Conservation (phyloP, 148 eudicot species). For the Rhododendron griersonianum region DNA sequence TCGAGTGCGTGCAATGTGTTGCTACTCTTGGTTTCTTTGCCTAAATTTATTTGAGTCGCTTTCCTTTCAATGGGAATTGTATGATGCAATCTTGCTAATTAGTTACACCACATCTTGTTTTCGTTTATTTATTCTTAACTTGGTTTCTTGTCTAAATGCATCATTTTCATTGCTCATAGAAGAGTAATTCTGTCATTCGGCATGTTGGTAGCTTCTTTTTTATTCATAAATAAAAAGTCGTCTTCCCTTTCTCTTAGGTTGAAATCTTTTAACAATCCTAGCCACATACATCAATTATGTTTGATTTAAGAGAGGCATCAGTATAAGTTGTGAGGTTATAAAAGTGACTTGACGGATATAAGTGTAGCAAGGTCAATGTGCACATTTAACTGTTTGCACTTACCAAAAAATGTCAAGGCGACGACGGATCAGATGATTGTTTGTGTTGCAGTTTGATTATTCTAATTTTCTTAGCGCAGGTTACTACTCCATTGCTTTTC, state of each 20-base stretch:
- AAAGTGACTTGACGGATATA: neutral
- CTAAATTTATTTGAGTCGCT: neutral
- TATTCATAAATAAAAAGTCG: neutral
- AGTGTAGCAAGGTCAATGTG: neutral
- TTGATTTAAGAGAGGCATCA: neutral
- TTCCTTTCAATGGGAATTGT: neutral
- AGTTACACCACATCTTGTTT: neutral
- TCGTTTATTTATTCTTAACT: neutral
- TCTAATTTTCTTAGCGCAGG: slow-evolving; percentile 33
- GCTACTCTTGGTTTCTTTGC: neutral
- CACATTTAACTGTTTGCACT: neutral
- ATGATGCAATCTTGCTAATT: neutral
- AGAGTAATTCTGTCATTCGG: neutral
- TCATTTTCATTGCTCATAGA: neutral
- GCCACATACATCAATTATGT: neutral
- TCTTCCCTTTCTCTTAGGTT: neutral
- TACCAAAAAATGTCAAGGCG: neutral
- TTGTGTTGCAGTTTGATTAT: neutral
- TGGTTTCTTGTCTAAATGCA: neutral
- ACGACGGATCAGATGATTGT: neutral
- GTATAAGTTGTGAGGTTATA: neutral
- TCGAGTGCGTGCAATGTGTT: neutral
- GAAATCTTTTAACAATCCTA: neutral
- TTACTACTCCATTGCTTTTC: slow-evolving; percentile 88
- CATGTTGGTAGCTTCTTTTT: neutral